Base-by-base conservation (phyloP, 164 flowering plant species). In the Liquidambar formosana region DNA sequence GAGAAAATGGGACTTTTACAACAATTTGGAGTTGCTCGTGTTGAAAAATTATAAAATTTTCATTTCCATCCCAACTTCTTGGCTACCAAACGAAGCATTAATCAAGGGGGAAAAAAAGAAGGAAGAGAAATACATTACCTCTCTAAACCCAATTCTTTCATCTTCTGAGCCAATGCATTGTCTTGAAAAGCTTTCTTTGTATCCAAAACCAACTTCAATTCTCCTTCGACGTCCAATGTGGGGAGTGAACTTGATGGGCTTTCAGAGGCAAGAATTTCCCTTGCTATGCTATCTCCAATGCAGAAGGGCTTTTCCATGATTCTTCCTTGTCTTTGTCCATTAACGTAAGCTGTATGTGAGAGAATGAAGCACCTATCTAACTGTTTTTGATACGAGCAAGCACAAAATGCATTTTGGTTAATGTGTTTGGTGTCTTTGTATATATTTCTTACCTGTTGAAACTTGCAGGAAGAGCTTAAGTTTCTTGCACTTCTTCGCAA, bases 291-390 rank as follows among this genome's bases (percentile, higher is more conserved):
- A 13, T 89, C 93, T 49, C 98, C 97, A 3, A 75, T 71, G 63
- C 71, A 14, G 70, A 95, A 95, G 21, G 96, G 86, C 82, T 83
- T 86, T 70, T 95, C 99, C 86, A 85, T 75, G 14, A 95, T 60
- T 73, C 75, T 83, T 63, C 99, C 99, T 86, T 85, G 88, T 70
- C 99, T 87, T 77, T 88, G 86, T 45, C 99, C 99, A 76, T 95
- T 95, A 15, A 90, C 98, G 72, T 91, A 95, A 60, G 97, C 99
- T 95, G 86, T n/a, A 65, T 14, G 18, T 14, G 18, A 54, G 49
- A 51, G 1, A 66, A 27, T 38, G 59, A 67, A 15, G 9, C 1
- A 57, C 14, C 38, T 19, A 46, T 11, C 10, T 57, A 27, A 57
- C 19, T 13, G 15, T 66, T 33, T 6, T 25, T 3, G 1, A 16